Conservation (phyloP, 208 protist genomes). For the Lotmaria passim region DNA sequence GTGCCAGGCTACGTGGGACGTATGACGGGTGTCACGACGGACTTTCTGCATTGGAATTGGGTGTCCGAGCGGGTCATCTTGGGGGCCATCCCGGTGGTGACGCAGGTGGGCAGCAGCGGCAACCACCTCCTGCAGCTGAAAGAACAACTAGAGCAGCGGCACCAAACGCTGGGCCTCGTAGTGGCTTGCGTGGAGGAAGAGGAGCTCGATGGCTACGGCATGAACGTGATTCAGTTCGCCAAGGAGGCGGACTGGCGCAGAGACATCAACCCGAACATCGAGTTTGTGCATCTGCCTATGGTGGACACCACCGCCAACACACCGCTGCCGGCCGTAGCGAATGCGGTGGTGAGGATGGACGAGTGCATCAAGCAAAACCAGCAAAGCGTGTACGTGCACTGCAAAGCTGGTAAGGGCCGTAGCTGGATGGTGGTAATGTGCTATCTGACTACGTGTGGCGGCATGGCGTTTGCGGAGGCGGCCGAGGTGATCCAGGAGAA, state of each 20-base stretch:
- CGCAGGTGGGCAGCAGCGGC: constrained; percentile 77
- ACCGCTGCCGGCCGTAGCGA: constrained; percentile 48
- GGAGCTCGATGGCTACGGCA: constrained; percentile 84
- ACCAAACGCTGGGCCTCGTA: constrained; percentile 72
- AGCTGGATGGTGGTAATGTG: constrained; percentile 91
- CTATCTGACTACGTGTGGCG: constrained; percentile 79
- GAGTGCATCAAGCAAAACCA: constrained; percentile 38
- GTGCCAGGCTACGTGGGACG: constrained; percentile 82
- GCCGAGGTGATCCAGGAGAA: constrained; percentile 40
- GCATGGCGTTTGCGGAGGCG: constrained; percentile 63
- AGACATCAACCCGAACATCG: constrained; percentile 43
- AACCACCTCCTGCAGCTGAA: constrained; percentile 72
- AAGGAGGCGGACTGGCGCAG: constrained; percentile 69
- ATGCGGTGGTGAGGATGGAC: constrained; percentile 71
- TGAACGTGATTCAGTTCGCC: constrained; percentile 80
- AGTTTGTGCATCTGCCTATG: constrained; percentile 77
- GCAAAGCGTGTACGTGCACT: constrained; percentile 85
- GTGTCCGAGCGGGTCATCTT: constrained; percentile 76
- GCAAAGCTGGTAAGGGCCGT: constrained; percentile 90
- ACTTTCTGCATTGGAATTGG: constrained; percentile 90
- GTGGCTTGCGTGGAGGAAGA: constrained; percentile 76
- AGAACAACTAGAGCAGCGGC: constrained; percentile 56
- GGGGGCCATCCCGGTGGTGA: constrained; percentile 86
- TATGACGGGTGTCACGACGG: constrained; percentile 62
- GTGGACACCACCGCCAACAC: constrained; percentile 67